Conservation (phyloP, 73 alveolate genomes). For the Blepharisma stoltei region DNA sequence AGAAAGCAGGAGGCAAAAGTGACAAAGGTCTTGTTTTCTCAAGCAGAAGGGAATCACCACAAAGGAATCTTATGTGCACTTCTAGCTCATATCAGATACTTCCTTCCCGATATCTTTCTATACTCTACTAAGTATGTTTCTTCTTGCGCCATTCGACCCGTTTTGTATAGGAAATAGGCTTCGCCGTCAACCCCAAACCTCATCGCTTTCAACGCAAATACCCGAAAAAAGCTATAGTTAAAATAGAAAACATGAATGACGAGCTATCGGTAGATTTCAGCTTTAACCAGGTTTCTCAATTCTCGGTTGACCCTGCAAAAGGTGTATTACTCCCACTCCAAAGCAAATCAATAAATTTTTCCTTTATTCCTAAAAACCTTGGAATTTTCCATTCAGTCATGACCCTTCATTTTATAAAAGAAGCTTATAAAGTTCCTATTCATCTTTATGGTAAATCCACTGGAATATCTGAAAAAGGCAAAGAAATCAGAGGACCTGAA, state of each 20-base stretch:
- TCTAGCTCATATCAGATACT: no score
- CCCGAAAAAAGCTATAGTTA: no score
- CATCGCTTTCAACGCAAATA: no score
- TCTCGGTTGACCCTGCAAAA: conserved; percentile 82
- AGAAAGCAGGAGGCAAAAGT: no score
- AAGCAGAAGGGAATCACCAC: no score
- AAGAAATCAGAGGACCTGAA: conserved; percentile 73
- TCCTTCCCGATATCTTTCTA: no score
- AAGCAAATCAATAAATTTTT: conserved; percentile 78
- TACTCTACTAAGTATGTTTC: no score
- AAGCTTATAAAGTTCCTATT: conserved; percentile 86
- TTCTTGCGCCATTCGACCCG: no score
- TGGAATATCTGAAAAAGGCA: conserved; percentile 55
- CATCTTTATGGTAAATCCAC: conserved; percentile 81
- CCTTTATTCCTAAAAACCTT: conserved; percentile 92
- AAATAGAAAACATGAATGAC: conserved; percentile 88
- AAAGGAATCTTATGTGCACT: no score
- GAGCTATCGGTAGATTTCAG: conserved; percentile 88
- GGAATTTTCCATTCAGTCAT: conserved; percentile 83
- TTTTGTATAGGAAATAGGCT: no score
- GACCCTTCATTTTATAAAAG: conserved; percentile 74
- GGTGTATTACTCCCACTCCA: conserved; percentile 87
- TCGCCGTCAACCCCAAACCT: no score
- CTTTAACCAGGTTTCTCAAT: conserved; percentile 88
- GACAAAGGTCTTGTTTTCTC: no score